Base-by-base conservation (phyloP, 2,329 filamentous ascomycete genomes). In the Nectriaceae sp. region DNA sequence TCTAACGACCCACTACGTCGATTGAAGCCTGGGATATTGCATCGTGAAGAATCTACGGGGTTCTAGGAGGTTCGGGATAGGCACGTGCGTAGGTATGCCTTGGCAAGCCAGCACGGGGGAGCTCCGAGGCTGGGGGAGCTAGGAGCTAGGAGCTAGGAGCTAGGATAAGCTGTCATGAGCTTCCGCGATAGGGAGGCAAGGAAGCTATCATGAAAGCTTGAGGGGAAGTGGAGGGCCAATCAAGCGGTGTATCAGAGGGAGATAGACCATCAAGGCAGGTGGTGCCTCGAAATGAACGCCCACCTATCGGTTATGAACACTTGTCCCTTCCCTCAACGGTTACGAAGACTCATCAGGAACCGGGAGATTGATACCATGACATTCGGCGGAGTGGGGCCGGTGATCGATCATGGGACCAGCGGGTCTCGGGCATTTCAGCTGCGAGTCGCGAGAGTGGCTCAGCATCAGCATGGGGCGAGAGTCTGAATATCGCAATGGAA, bases 221-320 rank as follows among this genome's bases (percentile, higher is more conserved):
- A n/a, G n/a, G n/a, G n/a, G n/a, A n/a, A n/a, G n/a, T n/a, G n/a
- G n/a, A n/a, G n/a, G n/a, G n/a, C n/a, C n/a, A n/a, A n/a, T n/a
- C n/a, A n/a, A n/a, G n/a, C n/a, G n/a, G n/a, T n/a, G n/a, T n/a
- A n/a, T n/a, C n/a, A n/a, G n/a, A n/a, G n/a, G n/a, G n/a, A n/a
- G n/a, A n/a, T n/a, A n/a, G n/a, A n/a, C n/a, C n/a, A n/a, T n/a
- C n/a, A n/a, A n/a, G n/a, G n/a, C n/a, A n/a, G n/a, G n/a, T n/a
- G n/a, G n/a, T n/a, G n/a, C n/a, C n/a, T n/a, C n/a, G n/a, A n/a
- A n/a, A n/a, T n/a, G n/a, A n/a, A n/a, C n/a, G n/a, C n/a, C 18
- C 3, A 18, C 16, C 38, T 16, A 20, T 21, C 37, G 47, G 38
- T 43, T 46, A 20, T 44, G 37, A 37, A 52, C 48, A 60, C 47